Conservation (phyloP, 2,329 filamentous ascomycete genomes). For the Ceratocystis diversiconidia region DNA sequence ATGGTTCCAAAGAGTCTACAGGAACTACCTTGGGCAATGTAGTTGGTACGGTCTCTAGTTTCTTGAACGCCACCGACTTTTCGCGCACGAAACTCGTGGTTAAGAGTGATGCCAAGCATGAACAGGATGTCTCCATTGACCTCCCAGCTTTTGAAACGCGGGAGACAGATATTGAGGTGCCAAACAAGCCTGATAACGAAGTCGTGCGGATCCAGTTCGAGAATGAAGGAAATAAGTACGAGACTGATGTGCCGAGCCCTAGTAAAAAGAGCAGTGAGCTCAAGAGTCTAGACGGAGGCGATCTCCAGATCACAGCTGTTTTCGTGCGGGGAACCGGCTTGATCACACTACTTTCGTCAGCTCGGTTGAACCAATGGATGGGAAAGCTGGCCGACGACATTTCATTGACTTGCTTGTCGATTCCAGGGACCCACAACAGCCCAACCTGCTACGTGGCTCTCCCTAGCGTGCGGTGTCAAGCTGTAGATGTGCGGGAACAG, state of each 20-base stretch:
- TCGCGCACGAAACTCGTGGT: constrained; percentile 25
- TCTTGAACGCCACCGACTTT: constrained; percentile 31
- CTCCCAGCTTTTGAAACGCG: constrained; percentile 55
- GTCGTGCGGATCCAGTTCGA: constrained; percentile 61
- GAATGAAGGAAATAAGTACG: constrained; percentile 43
- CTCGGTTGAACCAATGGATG: constrained; percentile 69
- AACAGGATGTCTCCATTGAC: constrained; percentile 46
- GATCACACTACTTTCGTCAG: constrained; percentile 55
- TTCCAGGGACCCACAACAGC: constrained; percentile 92
- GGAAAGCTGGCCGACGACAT: constrained; percentile 53
- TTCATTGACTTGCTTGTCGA: constrained; percentile 66
- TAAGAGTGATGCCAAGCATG: constrained; percentile 46
- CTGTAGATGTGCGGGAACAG: constrained; percentile 61
- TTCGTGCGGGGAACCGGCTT: constrained; percentile 39
- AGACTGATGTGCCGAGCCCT: constrained; percentile 56
- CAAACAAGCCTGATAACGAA: constrained; percentile 45
- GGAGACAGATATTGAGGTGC: constrained; percentile 45
- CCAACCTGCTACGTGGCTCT: constrained; percentile 73
- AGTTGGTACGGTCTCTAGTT: constrained; percentile 30
- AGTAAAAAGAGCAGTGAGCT: constrained; percentile 46
- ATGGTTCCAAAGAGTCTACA: constrained; percentile 32
- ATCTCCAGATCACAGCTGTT: constrained; percentile 50
- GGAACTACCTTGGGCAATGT: constrained; percentile 33
- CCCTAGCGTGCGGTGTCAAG: constrained; percentile 87
- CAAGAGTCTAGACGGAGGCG: constrained; percentile 37